A percentile compares a stretch with the other conserved stretches of the same genome.
Evolutionary conservation across 2,329 filamentous ascomycete species (phyloP).

Genomic region (Aspergillus puulaauensis): DNA sequence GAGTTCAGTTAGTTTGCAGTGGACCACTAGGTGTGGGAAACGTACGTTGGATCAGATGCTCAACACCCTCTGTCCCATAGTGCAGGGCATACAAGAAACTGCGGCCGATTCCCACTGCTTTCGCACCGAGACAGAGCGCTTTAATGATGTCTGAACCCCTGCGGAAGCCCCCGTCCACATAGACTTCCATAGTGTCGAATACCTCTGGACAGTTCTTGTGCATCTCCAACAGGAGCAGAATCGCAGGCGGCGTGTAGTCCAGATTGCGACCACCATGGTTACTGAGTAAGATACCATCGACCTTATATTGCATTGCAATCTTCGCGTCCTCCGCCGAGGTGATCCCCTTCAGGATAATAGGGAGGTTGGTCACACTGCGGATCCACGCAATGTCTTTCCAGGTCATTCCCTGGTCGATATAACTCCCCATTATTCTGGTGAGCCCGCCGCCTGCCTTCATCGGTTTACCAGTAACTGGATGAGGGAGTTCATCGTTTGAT

Average conservation of each 20-base stretch:
- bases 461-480: constrained; percentile 47
- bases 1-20: background rate
- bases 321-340: constrained; percentile 58
- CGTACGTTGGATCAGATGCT: constrained; percentile 2
- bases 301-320: constrained; percentile 49
- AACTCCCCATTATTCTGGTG: constrained; percentile 52
- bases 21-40: background rate
- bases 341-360: constrained; percentile 58
- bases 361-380: constrained; percentile 44
- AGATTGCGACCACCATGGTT: constrained; percentile 61
- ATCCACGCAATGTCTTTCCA: constrained; percentile 59
- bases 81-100: constrained; percentile 6
- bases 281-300: constrained; percentile 56
- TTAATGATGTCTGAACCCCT: constrained; percentile 41
- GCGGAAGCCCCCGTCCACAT: constrained; percentile 55
- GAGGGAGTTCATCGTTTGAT: constrained; percentile 33
- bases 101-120: constrained; percentile 2
- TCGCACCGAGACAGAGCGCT: constrained; percentile 4
- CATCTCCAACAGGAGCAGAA: constrained; percentile 54
- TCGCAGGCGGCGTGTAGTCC: constrained; percentile 51
- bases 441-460: constrained; percentile 56
- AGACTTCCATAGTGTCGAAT: constrained; percentile 52
- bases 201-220: constrained; percentile 52
- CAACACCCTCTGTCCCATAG: constrained; percentile 4
- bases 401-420: constrained; percentile 52